phyloP scores from a whole-genome alignment of 768 basidiomycete genomes.

The Leccinum aurantiacum region DNA sequence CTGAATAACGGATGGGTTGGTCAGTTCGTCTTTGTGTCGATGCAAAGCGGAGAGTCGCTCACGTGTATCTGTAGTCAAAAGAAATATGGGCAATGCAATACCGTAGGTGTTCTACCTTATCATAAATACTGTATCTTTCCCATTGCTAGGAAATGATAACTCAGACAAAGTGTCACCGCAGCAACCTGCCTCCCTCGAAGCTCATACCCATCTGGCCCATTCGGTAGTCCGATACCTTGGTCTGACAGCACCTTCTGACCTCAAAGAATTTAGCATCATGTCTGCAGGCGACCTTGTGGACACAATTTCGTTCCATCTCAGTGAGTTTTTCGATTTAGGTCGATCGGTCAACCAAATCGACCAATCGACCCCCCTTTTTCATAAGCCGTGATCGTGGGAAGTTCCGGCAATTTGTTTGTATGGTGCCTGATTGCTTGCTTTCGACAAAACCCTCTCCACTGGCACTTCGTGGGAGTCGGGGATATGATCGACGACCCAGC shows the following conservation, averaged over 20 bases:
- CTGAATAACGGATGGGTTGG: constrained; percentile 57
- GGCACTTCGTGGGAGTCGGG: too few relatives aligned
- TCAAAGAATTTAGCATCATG: constrained; percentile 55
- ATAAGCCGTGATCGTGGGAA: too few relatives aligned
- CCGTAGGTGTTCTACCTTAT: constrained; percentile 46
- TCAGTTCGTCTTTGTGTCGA: constrained; percentile 5
- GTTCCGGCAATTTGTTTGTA: too few relatives aligned
- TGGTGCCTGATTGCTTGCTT: too few relatives aligned
- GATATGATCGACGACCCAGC: too few relatives aligned
- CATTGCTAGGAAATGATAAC: not conserved
- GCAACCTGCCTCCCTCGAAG: constrained; percentile 45
- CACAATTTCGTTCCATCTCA: constrained; percentile 47
- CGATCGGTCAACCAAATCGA: too few relatives aligned
- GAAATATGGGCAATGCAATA: constrained; percentile 74
- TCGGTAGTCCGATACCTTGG: constrained; percentile 71
- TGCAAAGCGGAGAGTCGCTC: not conserved
- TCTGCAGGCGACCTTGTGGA: constrained; percentile 66
- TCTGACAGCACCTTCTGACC: constrained; percentile 55
- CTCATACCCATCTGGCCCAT: constrained; percentile 71
- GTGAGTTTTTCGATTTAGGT: too few relatives aligned
- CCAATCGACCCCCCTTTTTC: too few relatives aligned
- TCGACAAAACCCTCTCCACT: too few relatives aligned
- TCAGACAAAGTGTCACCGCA: constrained; percentile 59
- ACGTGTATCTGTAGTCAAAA: constrained; percentile 42
- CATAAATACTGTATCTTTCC: not conserved